These are phyloP conservation scores for Blastobotrys petasosporus DNA, from an alignment of 1,139 yeast genomes.

Conservation along the genomic window DNA sequence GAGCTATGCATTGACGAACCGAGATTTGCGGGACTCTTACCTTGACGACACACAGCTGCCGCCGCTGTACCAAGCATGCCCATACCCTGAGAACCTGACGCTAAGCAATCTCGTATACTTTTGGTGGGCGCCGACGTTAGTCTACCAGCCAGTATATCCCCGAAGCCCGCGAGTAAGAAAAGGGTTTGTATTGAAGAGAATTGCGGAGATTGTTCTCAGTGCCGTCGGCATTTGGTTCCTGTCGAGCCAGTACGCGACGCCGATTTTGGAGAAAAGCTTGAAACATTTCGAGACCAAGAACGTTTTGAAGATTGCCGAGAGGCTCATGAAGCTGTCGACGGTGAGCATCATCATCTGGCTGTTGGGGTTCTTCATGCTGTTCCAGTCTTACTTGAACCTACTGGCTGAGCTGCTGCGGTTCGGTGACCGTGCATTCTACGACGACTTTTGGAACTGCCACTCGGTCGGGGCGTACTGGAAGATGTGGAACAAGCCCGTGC, in stretches of 20 bases:
- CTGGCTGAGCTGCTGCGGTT: slow-evolving; percentile 56
- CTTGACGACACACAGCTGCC: slow-evolving; percentile 29
- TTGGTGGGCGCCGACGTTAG: slow-evolving; percentile 43
- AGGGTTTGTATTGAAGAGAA: slow-evolving; percentile 32
- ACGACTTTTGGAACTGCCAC: slow-evolving; percentile 72
- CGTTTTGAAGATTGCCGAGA: slow-evolving; percentile 33
- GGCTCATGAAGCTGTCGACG: slow-evolving; percentile 37
- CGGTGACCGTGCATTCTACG: slow-evolving; percentile 66
- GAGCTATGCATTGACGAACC: slow-evolving; percentile 41
- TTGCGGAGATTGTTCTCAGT: slow-evolving; percentile 34
- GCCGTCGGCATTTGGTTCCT: slow-evolving; percentile 35
- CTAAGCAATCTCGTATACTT: slow-evolving; percentile 35
- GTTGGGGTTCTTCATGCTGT: slow-evolving; percentile 37
- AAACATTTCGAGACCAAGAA: slow-evolving; percentile 25
- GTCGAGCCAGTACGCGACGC: slow-evolving; percentile 39
- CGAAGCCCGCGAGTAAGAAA: slow-evolving; percentile 31
- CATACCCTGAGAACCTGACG: slow-evolving; percentile 40
- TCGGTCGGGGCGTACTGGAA: slow-evolving; percentile 63
- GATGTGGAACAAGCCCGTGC: slow-evolving; percentile 63
- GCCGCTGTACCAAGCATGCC: slow-evolving; percentile 28
- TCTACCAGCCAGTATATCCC: slow-evolving; percentile 44
- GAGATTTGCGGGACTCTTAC: slow-evolving; percentile 36
- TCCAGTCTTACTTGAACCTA: slow-evolving; percentile 46
- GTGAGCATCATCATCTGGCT: slow-evolving; percentile 41
- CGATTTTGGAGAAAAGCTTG: slow-evolving; percentile 37